Percentiles rank a stretch among this genome's conserved stretches.
phyloP scores from a whole-genome alignment of 2,329 filamentous ascomycete species.

The Phyllosticta citriasiana region DNA sequence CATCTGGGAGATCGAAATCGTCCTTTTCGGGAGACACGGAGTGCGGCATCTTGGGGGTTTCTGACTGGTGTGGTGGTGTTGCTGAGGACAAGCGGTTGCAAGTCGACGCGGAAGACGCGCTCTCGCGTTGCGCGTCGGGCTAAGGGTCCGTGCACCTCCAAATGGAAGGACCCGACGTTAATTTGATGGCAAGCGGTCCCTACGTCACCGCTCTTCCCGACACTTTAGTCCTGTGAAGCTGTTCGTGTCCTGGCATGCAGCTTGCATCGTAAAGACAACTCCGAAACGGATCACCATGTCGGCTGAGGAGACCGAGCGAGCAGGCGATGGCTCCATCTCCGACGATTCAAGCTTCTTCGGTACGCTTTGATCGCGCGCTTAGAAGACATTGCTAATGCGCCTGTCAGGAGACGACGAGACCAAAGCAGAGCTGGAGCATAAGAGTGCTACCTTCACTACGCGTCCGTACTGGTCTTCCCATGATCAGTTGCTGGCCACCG shows the following conservation, averaged over 20 bases:
- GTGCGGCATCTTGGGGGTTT: slow-evolving; percentile 34
- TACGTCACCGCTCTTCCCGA: neutral
- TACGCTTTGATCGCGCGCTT: slow-evolving; percentile 14
- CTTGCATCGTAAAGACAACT: neutral
- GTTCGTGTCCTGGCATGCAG: neutral
- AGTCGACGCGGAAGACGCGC: slow-evolving; percentile 3
- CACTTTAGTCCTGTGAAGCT: neutral
- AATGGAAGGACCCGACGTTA: neutral
- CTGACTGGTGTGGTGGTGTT: neutral
- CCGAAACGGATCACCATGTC: neutral
- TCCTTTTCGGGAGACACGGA: slow-evolving; percentile 33
- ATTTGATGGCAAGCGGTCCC: neutral
- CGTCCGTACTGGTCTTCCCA: slow-evolving; percentile 3
- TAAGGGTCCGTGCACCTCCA: neutral
- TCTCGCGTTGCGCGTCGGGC: slow-evolving; percentile 1
- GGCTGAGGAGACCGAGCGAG: slow-evolving; percentile 18
- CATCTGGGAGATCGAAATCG: slow-evolving; percentile 33
- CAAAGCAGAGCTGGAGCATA: neutral
- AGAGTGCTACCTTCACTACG: neutral
- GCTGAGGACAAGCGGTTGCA: neutral
- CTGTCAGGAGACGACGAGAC: slow-evolving; percentile 11
- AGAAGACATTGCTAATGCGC: neutral
- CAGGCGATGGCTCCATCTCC: slow-evolving; percentile 25
- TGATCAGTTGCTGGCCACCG: neutral
- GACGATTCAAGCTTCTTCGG: slow-evolving; percentile 39